Evolutionary conservation across 768 basidiomycete genomes (phyloP).

Genomic region (Termitomyces sp.): DNA sequence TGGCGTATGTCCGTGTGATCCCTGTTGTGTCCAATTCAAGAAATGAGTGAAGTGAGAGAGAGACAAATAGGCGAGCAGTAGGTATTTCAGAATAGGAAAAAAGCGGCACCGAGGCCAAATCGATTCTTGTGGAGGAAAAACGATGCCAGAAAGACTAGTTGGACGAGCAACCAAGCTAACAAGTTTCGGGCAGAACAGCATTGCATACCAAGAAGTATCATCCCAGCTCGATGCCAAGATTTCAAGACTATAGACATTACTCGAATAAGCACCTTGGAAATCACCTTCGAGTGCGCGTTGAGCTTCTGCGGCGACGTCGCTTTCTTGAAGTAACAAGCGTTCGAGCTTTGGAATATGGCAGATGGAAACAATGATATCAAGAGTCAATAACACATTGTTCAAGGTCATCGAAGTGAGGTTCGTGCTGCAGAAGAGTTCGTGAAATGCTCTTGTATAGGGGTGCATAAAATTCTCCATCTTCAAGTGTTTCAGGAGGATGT

Average conservation of each 20-base stretch:
- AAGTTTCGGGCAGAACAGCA: conserved; percentile 2
- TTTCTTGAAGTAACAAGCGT: not conserved
- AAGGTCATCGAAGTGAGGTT: not conserved
- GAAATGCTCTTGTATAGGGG: not conserved
- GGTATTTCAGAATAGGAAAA: not conserved
- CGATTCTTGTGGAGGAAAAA: not conserved
- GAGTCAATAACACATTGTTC: not conserved
- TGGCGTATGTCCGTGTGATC: not conserved
- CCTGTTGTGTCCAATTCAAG: not conserved
- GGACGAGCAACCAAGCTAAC: not conserved
- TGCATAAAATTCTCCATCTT: not conserved
- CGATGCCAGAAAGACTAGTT: too few relatives aligned
- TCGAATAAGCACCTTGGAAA: not conserved
- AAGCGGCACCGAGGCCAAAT: not conserved
- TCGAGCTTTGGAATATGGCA: not conserved
- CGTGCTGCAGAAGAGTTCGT: not conserved
- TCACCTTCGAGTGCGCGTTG: not conserved
- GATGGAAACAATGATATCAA: not conserved
- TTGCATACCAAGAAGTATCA: not conserved
- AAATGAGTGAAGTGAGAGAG: not conserved
- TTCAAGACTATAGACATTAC: not conserved
- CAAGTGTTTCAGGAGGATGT: not conserved
- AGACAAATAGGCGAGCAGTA: not conserved
- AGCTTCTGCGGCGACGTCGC: not conserved
- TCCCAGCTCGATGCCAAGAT: not conserved